A percentile compares a stretch with the other conserved stretches of the same genome.
phyloP scores from a whole-genome alignment of 805 yeast species.

The Metschnikowia lochheadii region DNA sequence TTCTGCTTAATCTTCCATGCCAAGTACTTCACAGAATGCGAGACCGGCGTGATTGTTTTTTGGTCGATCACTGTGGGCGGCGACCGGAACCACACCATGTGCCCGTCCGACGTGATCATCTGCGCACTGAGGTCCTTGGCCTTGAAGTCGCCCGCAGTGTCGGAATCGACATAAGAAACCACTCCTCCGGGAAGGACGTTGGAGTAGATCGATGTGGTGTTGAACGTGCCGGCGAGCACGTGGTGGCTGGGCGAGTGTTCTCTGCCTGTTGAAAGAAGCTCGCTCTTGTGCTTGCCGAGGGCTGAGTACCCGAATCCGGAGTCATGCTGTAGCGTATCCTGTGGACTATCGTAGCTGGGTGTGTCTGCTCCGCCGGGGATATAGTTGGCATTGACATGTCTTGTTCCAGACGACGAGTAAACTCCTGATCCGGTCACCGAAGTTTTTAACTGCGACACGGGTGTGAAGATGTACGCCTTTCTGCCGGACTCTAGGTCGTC shows the following conservation, averaged over 20 bases:
- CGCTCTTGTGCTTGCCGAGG: constrained; percentile 8
- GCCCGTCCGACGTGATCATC: constrained; percentile 13
- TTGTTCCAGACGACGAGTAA: constrained; percentile 13
- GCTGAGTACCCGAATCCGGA: constrained; percentile 1
- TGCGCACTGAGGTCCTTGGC: constrained; percentile 11
- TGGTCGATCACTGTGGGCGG: constrained; percentile 49
- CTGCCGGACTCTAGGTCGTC: constrained; percentile 35
- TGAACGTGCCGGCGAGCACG: constrained; percentile 19
- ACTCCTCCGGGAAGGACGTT: constrained; percentile 36
- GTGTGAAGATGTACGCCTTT: constrained; percentile 41
- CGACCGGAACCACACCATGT: constrained; percentile 58
- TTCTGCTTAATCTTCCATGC: constrained; percentile 33
- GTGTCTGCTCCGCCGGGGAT: constrained; percentile 9
- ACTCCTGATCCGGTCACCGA: constrained; percentile 16
- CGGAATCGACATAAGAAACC: constrained; percentile 28
- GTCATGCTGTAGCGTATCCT: constrained; percentile 7
- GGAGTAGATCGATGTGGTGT: constrained; percentile 34
- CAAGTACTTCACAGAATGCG: constrained; percentile 72
- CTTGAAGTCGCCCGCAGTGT: constrained; percentile 3
- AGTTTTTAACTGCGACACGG: constrained; percentile 40
- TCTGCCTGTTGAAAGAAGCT: constrained; percentile 13
- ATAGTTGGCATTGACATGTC: constrained; percentile 14
- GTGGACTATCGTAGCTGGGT: constrained; percentile 4
- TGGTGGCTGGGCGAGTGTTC: constrained; percentile 8
- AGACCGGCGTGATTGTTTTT: constrained; percentile 39